Evolutionary conservation across 83 land plant genomes (phyloP).

Genomic region (Diphasiastrum complanatum): DNA sequence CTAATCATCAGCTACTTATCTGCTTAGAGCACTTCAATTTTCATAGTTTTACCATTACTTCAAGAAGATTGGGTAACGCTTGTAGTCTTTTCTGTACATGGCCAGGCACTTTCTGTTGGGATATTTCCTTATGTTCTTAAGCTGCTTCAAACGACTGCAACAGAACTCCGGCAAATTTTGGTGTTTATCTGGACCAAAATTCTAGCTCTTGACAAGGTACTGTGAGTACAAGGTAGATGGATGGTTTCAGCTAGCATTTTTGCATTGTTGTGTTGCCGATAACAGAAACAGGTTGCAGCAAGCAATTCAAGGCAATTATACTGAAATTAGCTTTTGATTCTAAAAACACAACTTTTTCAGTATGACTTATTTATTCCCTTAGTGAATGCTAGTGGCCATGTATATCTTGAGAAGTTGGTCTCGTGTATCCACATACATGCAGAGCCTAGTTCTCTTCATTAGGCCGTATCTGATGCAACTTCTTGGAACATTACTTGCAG

Average conservation of each 20-base stretch:
- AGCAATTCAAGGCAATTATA: too few species aligned
- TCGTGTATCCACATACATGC: neutral
- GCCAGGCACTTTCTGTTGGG: constrained; percentile 93
- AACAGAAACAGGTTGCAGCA: neutral
- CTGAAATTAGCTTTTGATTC: too few species aligned
- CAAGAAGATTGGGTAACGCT: neutral
- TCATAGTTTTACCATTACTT: neutral
- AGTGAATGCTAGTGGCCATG: too few species aligned
- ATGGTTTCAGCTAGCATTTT: neutral
- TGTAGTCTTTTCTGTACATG: neutral
- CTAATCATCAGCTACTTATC: neutral
- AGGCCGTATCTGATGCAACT: too few species aligned
- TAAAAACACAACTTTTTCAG: too few species aligned
- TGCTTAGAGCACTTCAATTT: neutral
- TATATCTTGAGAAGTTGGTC: neutral
- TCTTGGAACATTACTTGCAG: constrained; percentile 29
- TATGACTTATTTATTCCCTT: too few species aligned
- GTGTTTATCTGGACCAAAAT: constrained; percentile 98
- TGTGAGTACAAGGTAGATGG: too few species aligned
- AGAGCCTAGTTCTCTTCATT: too few species aligned
- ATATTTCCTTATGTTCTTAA: constrained; percentile 96
- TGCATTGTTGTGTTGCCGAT: neutral
- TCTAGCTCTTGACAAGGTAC: constrained; percentile 95
- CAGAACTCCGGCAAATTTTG: constrained; percentile 83
- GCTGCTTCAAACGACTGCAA: constrained; percentile 84